A percentile compares a stretch with the other conserved stretches of the same genome.
These are phyloP conservation scores for Saccharomycopsis hybrid DNA, from an alignment of 1,139 yeast genomes.

Conservation along the genomic window DNA sequence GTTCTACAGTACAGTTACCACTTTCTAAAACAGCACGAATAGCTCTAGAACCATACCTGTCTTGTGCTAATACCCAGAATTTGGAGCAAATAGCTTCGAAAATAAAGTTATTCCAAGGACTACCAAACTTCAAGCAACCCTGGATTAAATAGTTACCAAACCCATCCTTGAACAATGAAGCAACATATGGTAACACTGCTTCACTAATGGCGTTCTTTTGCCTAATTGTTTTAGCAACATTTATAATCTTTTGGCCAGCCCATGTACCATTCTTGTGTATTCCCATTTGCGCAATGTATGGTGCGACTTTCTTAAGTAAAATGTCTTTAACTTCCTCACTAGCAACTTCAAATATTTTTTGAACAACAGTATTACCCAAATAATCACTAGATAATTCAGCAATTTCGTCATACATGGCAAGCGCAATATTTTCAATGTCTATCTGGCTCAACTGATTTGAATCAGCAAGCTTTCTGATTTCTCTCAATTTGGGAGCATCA, in stretches of 20 bases:
- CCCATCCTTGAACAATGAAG: slow-evolving; percentile 85
- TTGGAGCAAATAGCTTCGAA: slow-evolving; percentile 77
- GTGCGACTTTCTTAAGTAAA: slow-evolving; percentile 75
- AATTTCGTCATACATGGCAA: slow-evolving; percentile 81
- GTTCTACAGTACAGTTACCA: slow-evolving; percentile 55
- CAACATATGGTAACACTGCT: slow-evolving; percentile 74
- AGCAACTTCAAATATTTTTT: slow-evolving; percentile 72
- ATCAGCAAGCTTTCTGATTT: slow-evolving; percentile 46
- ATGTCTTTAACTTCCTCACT: slow-evolving; percentile 68
- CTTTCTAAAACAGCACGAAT: slow-evolving; percentile 89
- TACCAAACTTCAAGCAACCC: slow-evolving; percentile 84
- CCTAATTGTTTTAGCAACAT: slow-evolving; percentile 58
- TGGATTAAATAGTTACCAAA: slow-evolving; percentile 96
- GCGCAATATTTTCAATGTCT: slow-evolving; percentile 76
- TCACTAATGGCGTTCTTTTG: slow-evolving; percentile 66
- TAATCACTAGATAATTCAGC: slow-evolving; percentile 92
- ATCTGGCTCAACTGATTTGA: slow-evolving; percentile 33
- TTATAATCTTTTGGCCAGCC: slow-evolving; percentile 96
- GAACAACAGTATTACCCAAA: slow-evolving; percentile 93
- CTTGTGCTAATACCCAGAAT: slow-evolving; percentile 77
- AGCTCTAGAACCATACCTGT: slow-evolving; percentile 93
- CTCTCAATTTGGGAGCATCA: slow-evolving; percentile 77
- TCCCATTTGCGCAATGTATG: slow-evolving; percentile 84
- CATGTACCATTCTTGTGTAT: slow-evolving; percentile 98
- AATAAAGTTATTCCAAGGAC: slow-evolving; percentile 84